Evolutionary conservation across 75 land plant species (phyloP), one percentile per base, ranked within the genome.

Genomic region (Cupressus sempervirens): DNA sequence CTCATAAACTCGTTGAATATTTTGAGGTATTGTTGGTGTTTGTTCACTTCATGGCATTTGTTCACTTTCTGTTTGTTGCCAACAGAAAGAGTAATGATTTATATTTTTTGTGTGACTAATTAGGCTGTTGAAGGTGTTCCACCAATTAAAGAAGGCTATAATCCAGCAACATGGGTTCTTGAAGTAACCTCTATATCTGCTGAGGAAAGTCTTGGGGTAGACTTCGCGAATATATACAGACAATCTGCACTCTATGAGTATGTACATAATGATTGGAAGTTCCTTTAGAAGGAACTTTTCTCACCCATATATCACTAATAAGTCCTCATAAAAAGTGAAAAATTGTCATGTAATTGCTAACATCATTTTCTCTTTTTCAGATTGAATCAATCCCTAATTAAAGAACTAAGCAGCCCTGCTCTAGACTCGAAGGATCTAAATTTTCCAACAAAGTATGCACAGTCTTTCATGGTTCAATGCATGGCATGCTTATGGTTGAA

Each of bases 121-220:
- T 83, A 93, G 94, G 88, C 68, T 32, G 82, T 94, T 52, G 50
- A 84, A 3, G 95, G 95, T 79, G 89, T 92, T 29, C 82, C 80
- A 40, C 87, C 86, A 77, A 92, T 93, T 6, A 88, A 84, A 87
- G 93, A 91, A 74, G 92, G 93, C 29, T 90, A 91, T 82, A 93
- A 93, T 84, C 96, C 95, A 6, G 94, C 95, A 32, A 90, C 96
- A 38, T 93, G 94, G 96, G 93, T 92, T 92, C 41, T 95, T 81
- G 96, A 95, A 67, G 90, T 95, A 54, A 88, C 89, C 20, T 65
- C 90, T n/a, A 7, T 79, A 18, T 76, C 89, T 29, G 89, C 89
- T 85, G 95, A 95, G 88, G 73, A 76, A 13, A 82, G 62, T 32
- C 43, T 95, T 54, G 90, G 91, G 2, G 86, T 93, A 48, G 86